Conservation (phyloP, 2,329 filamentous ascomycete genomes). For the Neurospora sp. region DNA sequence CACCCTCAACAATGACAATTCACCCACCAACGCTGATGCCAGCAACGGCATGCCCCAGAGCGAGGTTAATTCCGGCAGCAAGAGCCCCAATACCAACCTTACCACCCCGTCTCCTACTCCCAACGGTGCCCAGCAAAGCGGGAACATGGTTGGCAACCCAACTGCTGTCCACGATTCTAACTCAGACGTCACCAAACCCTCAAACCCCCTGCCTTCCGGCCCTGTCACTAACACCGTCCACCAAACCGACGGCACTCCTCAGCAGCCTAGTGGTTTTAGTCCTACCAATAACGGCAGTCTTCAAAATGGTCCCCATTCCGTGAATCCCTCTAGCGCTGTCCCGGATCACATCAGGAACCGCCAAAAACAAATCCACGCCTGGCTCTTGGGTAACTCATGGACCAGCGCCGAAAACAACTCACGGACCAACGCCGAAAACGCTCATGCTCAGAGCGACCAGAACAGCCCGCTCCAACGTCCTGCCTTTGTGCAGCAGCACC, state of each 20-base stretch:
- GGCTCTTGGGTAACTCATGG: not conserved
- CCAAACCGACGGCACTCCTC: not conserved
- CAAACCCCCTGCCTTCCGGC: not conserved
- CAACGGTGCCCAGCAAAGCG: not conserved
- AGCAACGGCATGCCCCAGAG: not conserved
- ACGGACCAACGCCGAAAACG: not conserved
- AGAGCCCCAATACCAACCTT: not conserved
- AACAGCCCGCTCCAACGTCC: not conserved
- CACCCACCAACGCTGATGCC: not conserved
- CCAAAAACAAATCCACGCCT: not conserved
- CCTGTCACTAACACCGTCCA: not conserved
- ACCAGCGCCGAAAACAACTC: not conserved
- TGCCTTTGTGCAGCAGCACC: not conserved
- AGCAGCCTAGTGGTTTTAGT: not conserved
- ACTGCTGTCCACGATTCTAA: not conserved
- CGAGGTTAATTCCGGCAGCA: not conserved
- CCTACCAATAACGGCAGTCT: not conserved
- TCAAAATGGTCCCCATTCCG: not conserved
- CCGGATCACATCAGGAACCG: not conserved
- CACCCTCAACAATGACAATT: not conserved
- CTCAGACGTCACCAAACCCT: not conserved
- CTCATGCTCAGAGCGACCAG: not conserved
- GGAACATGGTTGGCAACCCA: not conserved
- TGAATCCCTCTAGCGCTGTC: not conserved
- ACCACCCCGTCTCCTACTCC: not conserved